Evolutionary conservation across 2,329 filamentous ascomycete genomes (phyloP), one percentile per base, ranked within the genome.

Genomic region (Colletotrichum sp.): DNA sequence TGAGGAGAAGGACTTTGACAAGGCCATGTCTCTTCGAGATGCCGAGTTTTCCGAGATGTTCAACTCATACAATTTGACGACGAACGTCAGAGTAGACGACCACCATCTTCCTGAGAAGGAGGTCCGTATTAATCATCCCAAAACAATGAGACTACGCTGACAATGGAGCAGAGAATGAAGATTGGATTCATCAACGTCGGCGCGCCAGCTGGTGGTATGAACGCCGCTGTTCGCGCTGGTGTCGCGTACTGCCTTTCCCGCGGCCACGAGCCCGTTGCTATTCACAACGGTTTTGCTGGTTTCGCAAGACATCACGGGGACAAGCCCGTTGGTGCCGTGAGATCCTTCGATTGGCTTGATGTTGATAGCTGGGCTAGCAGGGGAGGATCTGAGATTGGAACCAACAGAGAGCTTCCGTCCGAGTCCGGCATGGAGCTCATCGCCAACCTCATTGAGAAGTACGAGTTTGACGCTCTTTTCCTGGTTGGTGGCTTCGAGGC

Each of bases 111-210:
- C 95, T 0, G 88, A 92, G 72, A 90, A 93, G 68, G 94, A 96
- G 87, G 94, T 94, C 82, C 77, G 90, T 84, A 9, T 13, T 22
- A 8, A 8, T 8, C 36, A 8, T 6, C 22, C 15, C n/a, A 6
- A 22, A 39, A 24, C 16, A 18, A 68, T 67, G 55, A 36, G 76
- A 70, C 16, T 26, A 32, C 30, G 63, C 83, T 88, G 75, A 88
- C 79, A 39, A 8, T 52, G 48, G 48, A 28, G 18, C 78, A 96
- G 94, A 92, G 93, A 79, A 96, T 99, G 95, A 93, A 93, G 79
- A 95, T 99, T 81, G 97, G 95, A 65, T 98, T 99, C 82, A 95
- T 99, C 85, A 98, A 99, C 81, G 96, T 99, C 28, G 97, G 97
- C 81, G 97, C 97, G 15, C 97, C 97, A 9, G 97, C 97, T 34